Conservation (phyloP, 2,329 filamentous ascomycete genomes). For the Fusarium sp. region DNA sequence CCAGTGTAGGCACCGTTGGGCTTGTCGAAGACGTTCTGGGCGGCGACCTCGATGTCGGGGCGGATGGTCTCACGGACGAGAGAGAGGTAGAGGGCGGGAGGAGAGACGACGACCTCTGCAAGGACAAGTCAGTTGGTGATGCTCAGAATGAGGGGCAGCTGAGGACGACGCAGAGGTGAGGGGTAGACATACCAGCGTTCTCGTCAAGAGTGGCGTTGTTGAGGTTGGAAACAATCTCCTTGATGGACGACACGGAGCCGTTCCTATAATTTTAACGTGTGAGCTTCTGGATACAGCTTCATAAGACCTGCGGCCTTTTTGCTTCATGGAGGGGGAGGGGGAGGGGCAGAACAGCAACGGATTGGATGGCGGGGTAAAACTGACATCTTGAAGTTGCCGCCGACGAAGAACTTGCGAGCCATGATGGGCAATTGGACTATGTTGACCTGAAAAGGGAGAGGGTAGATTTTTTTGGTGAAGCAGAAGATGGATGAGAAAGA, state of each 20-base stretch:
- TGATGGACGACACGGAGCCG: slow-evolving; percentile 87
- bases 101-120: slow-evolving; percentile 91
- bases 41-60: slow-evolving; percentile 80
- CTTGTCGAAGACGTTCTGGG: slow-evolving; percentile 98
- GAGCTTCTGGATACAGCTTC: slow-evolving; percentile 22
- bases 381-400: slow-evolving; percentile 99
- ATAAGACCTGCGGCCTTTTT: slow-evolving; percentile 44
- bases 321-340: slow-evolving; percentile 30
- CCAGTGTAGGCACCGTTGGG: slow-evolving; percentile 96
- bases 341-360: slow-evolving; percentile 25
- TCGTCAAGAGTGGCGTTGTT: slow-evolving; percentile 84
- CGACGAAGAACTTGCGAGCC: slow-evolving; percentile 96
- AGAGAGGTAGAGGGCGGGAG: slow-evolving; percentile 88
- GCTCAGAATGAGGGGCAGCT: slow-evolving; percentile 1
- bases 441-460: neutral
- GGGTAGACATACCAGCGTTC: slow-evolving; percentile 68
- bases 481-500: slow-evolving; percentile 17
- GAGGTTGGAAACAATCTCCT: slow-evolving; percentile 86
- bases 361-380: slow-evolving; percentile 47
- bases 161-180: neutral
- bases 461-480: neutral
- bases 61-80: slow-evolving; percentile 81
- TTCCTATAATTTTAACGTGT: slow-evolving; percentile 76
- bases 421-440: slow-evolving; percentile 64
- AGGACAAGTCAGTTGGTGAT: slow-evolving; percentile 13